Evolutionary conservation across 371 early-diverging fungal species (phyloP).

Genomic region (Dinochytrium kinnereticum): DNA sequence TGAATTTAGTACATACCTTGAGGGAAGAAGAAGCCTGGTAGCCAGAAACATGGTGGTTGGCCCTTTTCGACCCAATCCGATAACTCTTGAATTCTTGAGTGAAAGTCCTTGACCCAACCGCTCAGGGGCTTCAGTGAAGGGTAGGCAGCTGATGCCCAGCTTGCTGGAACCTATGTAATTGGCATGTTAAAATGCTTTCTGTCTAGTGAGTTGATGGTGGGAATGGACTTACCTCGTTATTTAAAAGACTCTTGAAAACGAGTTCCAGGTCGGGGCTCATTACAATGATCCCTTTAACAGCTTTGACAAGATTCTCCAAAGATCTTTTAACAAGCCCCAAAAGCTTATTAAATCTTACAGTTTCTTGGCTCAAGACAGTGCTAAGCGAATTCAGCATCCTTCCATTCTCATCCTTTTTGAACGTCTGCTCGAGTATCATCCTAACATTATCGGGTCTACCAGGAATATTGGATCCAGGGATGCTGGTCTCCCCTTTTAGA

Average conservation of each 20-base stretch:
- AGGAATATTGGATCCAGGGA: conserved; percentile 36
- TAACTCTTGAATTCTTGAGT: conserved; percentile 41
- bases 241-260: conserved; percentile 53
- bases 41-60: conserved; percentile 54
- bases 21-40: conserved; percentile 57
- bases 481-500: conserved; percentile 17
- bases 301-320: conserved; percentile 50
- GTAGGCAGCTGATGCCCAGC: conserved; percentile 52
- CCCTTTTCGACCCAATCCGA: conserved; percentile 47
- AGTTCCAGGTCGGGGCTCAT: conserved; percentile 55
- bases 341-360: conserved; percentile 51
- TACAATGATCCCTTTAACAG: conserved; percentile 54
- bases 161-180: conserved; percentile 39
- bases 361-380: conserved; percentile 52
- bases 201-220: no score
- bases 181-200: not conserved
- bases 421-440: conserved; percentile 33
- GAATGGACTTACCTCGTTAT: conserved; percentile 47
- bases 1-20: conserved; percentile 42
- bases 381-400: conserved; percentile 54
- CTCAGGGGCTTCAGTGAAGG: conserved; percentile 51
- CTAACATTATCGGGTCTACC: not conserved
- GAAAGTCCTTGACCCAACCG: conserved; percentile 53
- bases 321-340: conserved; percentile 40
- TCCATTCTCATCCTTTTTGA: conserved; percentile 49